Evolutionary conservation across 2,329 filamentous ascomycete genomes (phyloP).

Genomic region (Alternaria postmessia): DNA sequence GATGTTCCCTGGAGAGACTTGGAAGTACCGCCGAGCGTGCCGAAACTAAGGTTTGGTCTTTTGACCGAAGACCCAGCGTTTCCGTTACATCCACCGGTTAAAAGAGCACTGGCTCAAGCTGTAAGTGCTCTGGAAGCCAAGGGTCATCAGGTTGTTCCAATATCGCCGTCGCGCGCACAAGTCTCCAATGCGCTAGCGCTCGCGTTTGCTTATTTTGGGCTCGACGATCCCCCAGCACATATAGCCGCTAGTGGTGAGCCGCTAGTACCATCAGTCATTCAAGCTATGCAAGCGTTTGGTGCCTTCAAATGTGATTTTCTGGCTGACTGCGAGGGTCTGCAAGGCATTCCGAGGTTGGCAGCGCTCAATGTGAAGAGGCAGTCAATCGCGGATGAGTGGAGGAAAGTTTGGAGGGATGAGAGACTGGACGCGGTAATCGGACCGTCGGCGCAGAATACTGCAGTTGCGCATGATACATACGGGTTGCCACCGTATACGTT

Average conservation of each 20-base stretch:
- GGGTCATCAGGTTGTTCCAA: slow-evolving; percentile 6
- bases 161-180: slow-evolving; percentile 1
- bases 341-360: slow-evolving; percentile 1
- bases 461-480: slow-evolving; percentile 12
- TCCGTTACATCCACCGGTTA: slow-evolving; percentile 14
- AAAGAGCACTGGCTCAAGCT: slow-evolving; percentile 9
- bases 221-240: not conserved
- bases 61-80: slow-evolving; percentile 10
- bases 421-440: slow-evolving; percentile 10
- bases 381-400: slow-evolving; percentile 6
- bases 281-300: not conserved
- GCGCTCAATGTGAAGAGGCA: slow-evolving; percentile 12
- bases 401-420: slow-evolving; percentile 6
- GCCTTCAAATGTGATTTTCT: not conserved
- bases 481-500: slow-evolving; percentile 15
- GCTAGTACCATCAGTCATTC: slow-evolving; percentile 1
- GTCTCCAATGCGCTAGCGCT: slow-evolving; percentile 3
- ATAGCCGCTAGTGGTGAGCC: slow-evolving; percentile 7
- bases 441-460: slow-evolving; percentile 9
- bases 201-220: slow-evolving; percentile 6
- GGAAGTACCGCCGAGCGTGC: not conserved
- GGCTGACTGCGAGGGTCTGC: not conserved
- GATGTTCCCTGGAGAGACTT: slow-evolving; percentile 11
- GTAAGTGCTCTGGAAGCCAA: slow-evolving; percentile 1
- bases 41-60: slow-evolving; percentile 11